These are phyloP conservation scores for Nemania sp. DNA, from an alignment of 2,329 filamentous ascomycete genomes.

Conservation along the genomic window DNA sequence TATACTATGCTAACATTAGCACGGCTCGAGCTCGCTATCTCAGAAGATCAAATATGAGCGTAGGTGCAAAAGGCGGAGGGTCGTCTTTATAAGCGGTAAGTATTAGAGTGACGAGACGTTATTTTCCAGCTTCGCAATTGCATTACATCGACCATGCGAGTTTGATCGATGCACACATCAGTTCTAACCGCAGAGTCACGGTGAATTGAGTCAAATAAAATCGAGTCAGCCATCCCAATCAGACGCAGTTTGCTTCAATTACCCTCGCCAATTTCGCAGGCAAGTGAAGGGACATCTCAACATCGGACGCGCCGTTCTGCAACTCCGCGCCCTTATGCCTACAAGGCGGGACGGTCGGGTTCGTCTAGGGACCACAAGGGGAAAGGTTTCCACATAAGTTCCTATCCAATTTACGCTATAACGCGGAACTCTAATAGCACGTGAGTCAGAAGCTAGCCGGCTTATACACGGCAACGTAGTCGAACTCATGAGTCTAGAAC, in stretches of 20 bases:
- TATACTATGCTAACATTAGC: not conserved
- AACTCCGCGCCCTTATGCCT: constrained; percentile 19
- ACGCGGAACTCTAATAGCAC: not conserved
- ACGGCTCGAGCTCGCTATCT: not conserved
- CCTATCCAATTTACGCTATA: not conserved
- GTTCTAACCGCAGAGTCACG: not conserved
- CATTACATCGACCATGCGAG: not conserved
- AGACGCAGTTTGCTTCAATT: not conserved
- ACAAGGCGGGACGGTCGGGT: not conserved
- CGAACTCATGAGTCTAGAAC: not conserved
- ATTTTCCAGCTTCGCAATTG: not conserved
- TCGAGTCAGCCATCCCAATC: not conserved
- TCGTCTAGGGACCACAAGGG: not conserved
- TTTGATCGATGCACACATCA: not conserved
- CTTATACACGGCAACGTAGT: not conserved
- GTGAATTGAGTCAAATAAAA: not conserved
- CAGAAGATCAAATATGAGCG: not conserved
- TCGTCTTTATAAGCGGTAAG: not conserved
- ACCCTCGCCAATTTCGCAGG: not conserved
- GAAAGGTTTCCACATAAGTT: constrained; percentile 3
- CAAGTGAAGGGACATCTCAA: constrained; percentile 2
- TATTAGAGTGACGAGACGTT: not conserved
- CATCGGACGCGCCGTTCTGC: not conserved
- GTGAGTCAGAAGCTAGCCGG: not conserved
- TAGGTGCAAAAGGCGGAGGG: not conserved